These are phyloP conservation scores for Penicillium antarcticum DNA, from an alignment of 495 filamentous ascomycete genomes.

Conservation along the genomic window DNA sequence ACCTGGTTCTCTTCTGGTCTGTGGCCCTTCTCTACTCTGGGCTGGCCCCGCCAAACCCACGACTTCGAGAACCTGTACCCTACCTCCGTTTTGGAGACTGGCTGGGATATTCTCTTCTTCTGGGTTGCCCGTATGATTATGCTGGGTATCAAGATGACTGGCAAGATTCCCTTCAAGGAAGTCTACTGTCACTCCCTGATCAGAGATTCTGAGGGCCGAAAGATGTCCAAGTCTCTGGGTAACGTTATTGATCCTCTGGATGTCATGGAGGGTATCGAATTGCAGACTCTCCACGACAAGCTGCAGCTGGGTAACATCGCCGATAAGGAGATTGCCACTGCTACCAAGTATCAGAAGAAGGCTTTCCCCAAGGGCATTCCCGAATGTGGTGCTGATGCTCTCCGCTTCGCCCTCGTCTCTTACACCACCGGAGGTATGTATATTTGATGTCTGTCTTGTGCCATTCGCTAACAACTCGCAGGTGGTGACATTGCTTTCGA, in stretches of 20 bases:
- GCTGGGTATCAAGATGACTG: conserved; percentile 72
- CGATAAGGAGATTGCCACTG: conserved; percentile 67
- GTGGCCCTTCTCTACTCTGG: conserved; percentile 79
- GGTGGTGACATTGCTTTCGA: conserved; percentile 80
- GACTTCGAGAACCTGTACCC: conserved; percentile 71
- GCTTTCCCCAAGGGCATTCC: conserved; percentile 80
- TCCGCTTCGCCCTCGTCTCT: conserved; percentile 75
- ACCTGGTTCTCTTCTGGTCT: conserved; percentile 82
- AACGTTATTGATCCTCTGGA: conserved; percentile 83
- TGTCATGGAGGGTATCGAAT: conserved; percentile 69
- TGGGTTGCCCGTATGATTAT: conserved; percentile 86
- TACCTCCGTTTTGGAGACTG: conserved; percentile 72
- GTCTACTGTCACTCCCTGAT: conserved; percentile 77
- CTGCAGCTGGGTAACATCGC: conserved; percentile 67
- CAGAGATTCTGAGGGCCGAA: conserved; percentile 73
- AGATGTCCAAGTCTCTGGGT: conserved; percentile 82
- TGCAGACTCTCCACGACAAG: conserved; percentile 68
- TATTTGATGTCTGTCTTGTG: conserved; percentile 5
- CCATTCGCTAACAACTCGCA: conserved; percentile 18
- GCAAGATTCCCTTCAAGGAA: conserved; percentile 72
- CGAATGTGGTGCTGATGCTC: conserved; percentile 81
- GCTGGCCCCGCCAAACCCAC: conserved; percentile 69
- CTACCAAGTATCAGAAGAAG: conserved; percentile 74
- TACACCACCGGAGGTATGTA: conserved; percentile 78
- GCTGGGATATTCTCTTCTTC: conserved; percentile 86